Percentiles rank a stretch among this genome's conserved stretches.
Evolutionary conservation across 2,329 filamentous ascomycete genomes (phyloP).

Genomic region (Pezicula radicicola): DNA sequence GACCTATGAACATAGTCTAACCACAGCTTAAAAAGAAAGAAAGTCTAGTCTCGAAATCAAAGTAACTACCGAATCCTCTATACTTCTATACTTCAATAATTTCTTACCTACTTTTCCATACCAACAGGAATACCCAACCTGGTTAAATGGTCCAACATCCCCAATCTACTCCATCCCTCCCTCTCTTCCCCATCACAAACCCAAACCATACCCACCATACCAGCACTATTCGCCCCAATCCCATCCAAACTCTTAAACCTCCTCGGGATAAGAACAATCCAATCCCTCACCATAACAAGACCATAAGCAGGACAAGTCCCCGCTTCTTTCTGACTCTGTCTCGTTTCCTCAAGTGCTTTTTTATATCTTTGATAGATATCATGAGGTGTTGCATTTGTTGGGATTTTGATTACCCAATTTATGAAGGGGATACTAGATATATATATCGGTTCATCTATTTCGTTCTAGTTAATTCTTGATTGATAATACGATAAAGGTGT

Average conservation of each 20-base stretch:
- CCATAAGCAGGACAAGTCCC: slow-evolving; percentile 25
- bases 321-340: too few relatives aligned
- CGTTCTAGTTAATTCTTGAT: background rate
- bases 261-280: slow-evolving; percentile 32
- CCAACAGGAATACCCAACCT: too few relatives aligned
- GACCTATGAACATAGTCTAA: too few relatives aligned
- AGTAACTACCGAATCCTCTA: too few relatives aligned
- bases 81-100: too few relatives aligned
- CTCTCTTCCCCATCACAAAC: slow-evolving; percentile 20
- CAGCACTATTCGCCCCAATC: slow-evolving; percentile 29
- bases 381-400: slow-evolving; percentile 1
- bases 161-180: slow-evolving; percentile 22
- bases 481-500: too few relatives aligned
- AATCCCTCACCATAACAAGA: slow-evolving; percentile 28
- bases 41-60: too few relatives aligned
- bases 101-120: too few relatives aligned
- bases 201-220: slow-evolving; percentile 34
- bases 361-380: slow-evolving; percentile 11
- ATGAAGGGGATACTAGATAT: slow-evolving; percentile 4
- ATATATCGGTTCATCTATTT: background rate
- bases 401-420: slow-evolving; percentile 3
- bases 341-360: background rate
- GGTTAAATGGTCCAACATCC: slow-evolving; percentile 11
- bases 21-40: too few relatives aligned
- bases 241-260: slow-evolving; percentile 21